Percentiles rank a stretch among this genome's conserved stretches.
These are phyloP conservation scores for Tricharina praecox DNA, from an alignment of 495 filamentous ascomycete genomes.

Conservation along the genomic window DNA sequence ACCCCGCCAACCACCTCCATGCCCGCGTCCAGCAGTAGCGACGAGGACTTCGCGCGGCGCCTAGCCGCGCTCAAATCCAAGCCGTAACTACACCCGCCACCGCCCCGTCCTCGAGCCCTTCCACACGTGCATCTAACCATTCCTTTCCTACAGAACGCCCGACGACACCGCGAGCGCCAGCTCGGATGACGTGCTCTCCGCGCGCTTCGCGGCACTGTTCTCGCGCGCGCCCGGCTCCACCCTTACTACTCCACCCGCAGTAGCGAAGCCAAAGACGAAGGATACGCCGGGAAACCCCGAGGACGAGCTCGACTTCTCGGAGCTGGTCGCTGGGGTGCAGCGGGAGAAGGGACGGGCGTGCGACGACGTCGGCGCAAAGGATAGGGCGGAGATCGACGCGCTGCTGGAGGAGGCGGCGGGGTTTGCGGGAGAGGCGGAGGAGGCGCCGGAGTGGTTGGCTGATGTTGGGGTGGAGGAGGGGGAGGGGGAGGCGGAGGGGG, in stretches of 20 bases:
- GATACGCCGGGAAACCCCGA: neutral
- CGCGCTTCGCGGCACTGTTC: conserved; percentile 13
- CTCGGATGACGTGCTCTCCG: conserved; percentile 11
- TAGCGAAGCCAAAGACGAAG: conserved; percentile 7
- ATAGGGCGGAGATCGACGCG: conserved; percentile 8
- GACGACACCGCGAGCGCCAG: too few species aligned
- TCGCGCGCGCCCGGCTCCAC: neutral
- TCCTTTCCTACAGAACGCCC: too few species aligned
- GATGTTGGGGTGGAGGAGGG: neutral
- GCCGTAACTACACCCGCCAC: neutral
- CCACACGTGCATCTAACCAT: too few species aligned
- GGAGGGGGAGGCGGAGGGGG: conserved; percentile 4
- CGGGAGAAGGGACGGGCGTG: too few species aligned
- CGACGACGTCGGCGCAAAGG: conserved; percentile 3
- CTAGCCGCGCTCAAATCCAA: conserved; percentile 2
- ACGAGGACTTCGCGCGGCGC: conserved; percentile 15
- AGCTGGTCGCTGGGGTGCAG: conserved; percentile 9
- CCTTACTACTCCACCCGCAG: too few species aligned
- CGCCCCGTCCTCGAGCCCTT: too few species aligned
- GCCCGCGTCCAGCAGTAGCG: too few species aligned
- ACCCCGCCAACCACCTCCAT: too few species aligned
- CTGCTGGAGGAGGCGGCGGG: conserved; percentile 11
- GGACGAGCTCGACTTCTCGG: neutral
- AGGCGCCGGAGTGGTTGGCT: conserved; percentile 1
- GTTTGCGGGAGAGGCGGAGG: neutral